Base-by-base conservation (phyloP, 2,329 filamentous ascomycete genomes). In the Colletotrichum gigasporum region DNA sequence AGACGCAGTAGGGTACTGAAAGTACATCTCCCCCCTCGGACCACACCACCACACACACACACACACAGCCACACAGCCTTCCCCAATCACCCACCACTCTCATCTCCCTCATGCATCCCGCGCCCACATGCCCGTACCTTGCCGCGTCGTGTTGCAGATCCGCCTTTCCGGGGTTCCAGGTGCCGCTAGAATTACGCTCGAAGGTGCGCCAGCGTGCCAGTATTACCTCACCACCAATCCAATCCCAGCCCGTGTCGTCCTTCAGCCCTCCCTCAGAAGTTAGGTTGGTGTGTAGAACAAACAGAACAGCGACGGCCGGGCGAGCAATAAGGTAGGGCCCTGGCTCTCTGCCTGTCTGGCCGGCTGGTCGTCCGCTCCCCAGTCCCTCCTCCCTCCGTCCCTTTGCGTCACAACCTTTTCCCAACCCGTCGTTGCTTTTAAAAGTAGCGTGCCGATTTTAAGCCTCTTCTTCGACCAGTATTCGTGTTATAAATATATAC, bases 121-220 rank as follows among this genome's bases (percentile, higher is more conserved):
- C 53, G 51, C 54, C 42, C 52, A 58, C 52, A 63, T 59, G 55
- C 30, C 53, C 41, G 41, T 54, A 44, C 55, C 45, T 60, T 60
- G 61, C 41, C 56, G 61, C 48, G 34, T 62, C 34, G 26, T 54
- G 44, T 65, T 55, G 62, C 62, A 65, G 62, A 64, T 60, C 61
- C 55, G 47, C 34, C 59, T 44, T 64, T 37, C 61, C 61, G 39
- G 47, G 56, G 61, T 64, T 64, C 44, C 59, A 63, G 37, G 44
- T 61, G 56, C 55, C 61, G 55, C 62, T 55, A 55, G 62, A 53
- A 60, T 28, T 28, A 6, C 22, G 28, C 20, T 61, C 55, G 48
- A 55, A 51, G 26, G 54, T n/a, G n/a, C n/a, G 34, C 42, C 28
- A 30, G 5, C 37, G 14, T 35, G 18, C 22, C 24, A 20, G 34